A percentile compares a stretch with the other conserved stretches of the same genome.
phyloP scores from a whole-genome alignment of 148 eudicot species.

The Rhododendron mucronatum region DNA sequence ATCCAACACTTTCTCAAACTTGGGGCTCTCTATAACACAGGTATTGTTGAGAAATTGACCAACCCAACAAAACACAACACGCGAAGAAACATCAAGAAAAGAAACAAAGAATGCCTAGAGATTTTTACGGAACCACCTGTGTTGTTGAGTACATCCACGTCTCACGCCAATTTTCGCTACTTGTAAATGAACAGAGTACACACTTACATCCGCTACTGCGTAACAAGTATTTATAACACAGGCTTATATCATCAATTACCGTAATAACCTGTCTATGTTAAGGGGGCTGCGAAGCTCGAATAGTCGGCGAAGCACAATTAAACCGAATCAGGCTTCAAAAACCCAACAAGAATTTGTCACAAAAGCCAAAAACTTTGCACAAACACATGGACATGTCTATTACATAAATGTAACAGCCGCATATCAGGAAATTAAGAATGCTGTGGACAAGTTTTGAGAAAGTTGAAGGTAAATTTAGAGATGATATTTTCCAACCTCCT shows the following conservation, averaged over 20 bases:
- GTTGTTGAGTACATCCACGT: not conserved
- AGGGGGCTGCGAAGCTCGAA: not conserved
- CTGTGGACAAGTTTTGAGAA: not conserved
- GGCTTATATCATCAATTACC: not conserved
- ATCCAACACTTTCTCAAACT: not conserved
- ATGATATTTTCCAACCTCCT: constrained; percentile 37
- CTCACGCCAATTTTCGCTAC: not conserved
- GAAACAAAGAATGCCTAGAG: not conserved
- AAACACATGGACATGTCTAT: not conserved
- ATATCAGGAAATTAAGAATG: not conserved
- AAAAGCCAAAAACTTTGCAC: not conserved
- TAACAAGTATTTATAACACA: too few relatives aligned
- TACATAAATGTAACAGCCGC: not conserved
- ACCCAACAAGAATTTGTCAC: not conserved
- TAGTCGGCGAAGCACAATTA: not conserved
- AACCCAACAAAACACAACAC: not conserved
- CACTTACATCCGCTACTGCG: not conserved
- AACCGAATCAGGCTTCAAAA: not conserved
- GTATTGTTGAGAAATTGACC: not conserved
- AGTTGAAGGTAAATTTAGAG: not conserved
- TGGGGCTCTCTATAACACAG: not conserved
- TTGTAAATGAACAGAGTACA: not conserved
- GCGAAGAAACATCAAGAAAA: too few relatives aligned
- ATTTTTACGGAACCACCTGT: not conserved
- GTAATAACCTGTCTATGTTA: not conserved